Percentiles rank a stretch among this genome's conserved stretches.
phyloP scores from a whole-genome alignment of 768 basidiomycete species.

The Psilocybe azurescens region DNA sequence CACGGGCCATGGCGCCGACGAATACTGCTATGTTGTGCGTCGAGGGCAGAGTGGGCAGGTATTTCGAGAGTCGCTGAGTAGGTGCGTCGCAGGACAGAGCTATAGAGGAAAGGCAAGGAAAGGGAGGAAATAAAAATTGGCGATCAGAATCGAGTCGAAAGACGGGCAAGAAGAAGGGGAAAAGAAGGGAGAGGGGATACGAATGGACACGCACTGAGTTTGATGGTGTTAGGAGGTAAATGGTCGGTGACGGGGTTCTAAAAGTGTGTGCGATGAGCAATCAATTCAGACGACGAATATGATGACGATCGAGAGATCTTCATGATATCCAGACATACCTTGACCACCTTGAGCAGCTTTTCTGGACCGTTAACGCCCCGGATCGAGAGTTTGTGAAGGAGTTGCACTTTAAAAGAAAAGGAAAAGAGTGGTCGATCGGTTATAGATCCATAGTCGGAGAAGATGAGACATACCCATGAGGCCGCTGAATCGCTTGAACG shows the following conservation, averaged over 20 bases:
- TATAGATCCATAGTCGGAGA: neutral
- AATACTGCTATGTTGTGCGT: conserved; percentile 94
- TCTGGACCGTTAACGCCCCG: conserved; percentile 96
- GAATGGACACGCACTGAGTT: conserved; percentile 74
- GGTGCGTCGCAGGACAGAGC: conserved; percentile 93
- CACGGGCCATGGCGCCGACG: conserved; percentile 98
- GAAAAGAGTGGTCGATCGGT: neutral
- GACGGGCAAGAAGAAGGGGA: neutral
- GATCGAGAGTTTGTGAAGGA: conserved; percentile 94
- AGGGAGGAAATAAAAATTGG: neutral
- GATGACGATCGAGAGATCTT: neutral
- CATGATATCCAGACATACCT: conserved; percentile 51
- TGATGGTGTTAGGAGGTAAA: conserved; percentile 92
- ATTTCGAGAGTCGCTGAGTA: conserved; percentile 79
- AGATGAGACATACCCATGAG: conserved; percentile 79
- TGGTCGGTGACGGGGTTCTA: conserved; percentile 96
- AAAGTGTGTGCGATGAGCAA: conserved; percentile 1
- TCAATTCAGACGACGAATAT: neutral
- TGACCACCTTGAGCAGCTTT: conserved; percentile 96
- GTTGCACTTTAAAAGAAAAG: conserved; percentile 72
- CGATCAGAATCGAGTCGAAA: neutral
- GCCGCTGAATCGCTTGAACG: conserved; percentile 98
- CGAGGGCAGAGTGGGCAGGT: conserved; percentile 83
- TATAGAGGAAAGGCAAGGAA: conserved; percentile 30
- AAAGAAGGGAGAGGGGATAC: neutral